Conservation (phyloP, 2,329 filamentous ascomycete genomes). For the Aspergillus terreus region DNA sequence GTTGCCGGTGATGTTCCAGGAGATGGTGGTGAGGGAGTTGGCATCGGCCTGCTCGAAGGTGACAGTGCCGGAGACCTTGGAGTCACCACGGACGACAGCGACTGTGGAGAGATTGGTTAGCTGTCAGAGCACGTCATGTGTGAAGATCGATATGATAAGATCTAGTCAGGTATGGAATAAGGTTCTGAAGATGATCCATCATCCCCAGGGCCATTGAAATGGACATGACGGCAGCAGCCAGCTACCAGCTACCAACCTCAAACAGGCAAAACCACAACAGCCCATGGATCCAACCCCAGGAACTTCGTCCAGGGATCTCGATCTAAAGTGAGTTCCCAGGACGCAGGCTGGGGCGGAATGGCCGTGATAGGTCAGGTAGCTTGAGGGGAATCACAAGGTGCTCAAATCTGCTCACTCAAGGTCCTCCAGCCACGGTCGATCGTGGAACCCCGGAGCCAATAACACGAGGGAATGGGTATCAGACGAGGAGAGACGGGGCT, state of each 20-base stretch:
- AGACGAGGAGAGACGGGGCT: constrained; percentile 3
- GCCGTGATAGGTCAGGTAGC: constrained; percentile 27
- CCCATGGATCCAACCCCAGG: background rate
- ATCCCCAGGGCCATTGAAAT: background rate
- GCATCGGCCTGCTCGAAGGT: constrained; percentile 91
- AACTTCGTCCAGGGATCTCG: constrained; percentile 5
- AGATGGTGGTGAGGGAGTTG: constrained; percentile 75
- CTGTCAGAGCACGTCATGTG: background rate
- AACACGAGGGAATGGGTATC: constrained; percentile 16
- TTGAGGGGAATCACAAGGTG: constrained; percentile 32
- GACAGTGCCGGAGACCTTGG: constrained; percentile 89
- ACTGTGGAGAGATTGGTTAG: constrained; percentile 52
- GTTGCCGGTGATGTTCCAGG: constrained; percentile 88
- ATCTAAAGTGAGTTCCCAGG: background rate
- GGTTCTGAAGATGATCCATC: background rate
- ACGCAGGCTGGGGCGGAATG: constrained; percentile 3
- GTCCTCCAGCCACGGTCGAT: constrained; percentile 29
- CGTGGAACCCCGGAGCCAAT: constrained; percentile 22
- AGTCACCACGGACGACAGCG: constrained; percentile 95
- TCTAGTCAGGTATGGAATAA: background rate
- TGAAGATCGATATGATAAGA: background rate
- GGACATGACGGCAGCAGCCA: background rate
- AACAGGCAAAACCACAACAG: constrained; percentile 6
- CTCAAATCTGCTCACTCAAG: constrained; percentile 42
- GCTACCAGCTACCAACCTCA: constrained; percentile 1